Percentiles rank a stretch among this genome's conserved stretches.
Conservation (phyloP, 1,139 yeast genomes). For the Candida dubliniensis region DNA sequence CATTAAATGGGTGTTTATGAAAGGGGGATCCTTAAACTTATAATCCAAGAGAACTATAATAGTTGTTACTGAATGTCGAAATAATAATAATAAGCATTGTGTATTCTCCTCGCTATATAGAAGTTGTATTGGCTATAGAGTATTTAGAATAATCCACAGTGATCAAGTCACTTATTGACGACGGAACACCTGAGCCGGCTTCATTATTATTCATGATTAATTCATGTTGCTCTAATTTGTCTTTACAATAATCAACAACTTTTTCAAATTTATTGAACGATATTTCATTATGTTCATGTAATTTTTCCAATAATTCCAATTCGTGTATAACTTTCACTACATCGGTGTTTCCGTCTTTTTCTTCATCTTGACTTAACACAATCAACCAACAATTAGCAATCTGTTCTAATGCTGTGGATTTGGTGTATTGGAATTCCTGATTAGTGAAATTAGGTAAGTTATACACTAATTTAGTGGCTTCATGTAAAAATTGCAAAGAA, state of each 20-base stretch:
- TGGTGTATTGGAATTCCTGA: slow-evolving; percentile 71
- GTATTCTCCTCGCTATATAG: neutral
- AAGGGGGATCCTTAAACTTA: neutral
- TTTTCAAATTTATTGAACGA: slow-evolving; percentile 52
- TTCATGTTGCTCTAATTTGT: slow-evolving; percentile 34
- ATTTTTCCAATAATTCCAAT: slow-evolving; percentile 41
- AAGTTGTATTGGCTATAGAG: slow-evolving; percentile 21
- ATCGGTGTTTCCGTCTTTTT: slow-evolving; percentile 17
- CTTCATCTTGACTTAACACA: slow-evolving; percentile 43
- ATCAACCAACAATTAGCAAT: slow-evolving; percentile 75
- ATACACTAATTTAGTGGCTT: slow-evolving; percentile 63
- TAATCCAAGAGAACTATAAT: no score
- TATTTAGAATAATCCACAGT: slow-evolving; percentile 50
- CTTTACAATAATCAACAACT: slow-evolving; percentile 48
- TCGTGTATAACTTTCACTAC: slow-evolving; percentile 35
- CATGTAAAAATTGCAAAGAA: slow-evolving; percentile 67
- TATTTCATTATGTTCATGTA: slow-evolving; percentile 57
- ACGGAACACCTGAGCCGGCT: slow-evolving; percentile 16
- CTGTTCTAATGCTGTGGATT: slow-evolving; percentile 75
- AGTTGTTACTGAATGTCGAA: neutral
- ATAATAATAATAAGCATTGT: neutral
- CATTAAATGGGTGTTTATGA: slow-evolving; percentile 15
- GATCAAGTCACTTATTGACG: slow-evolving; percentile 39
- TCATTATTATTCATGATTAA: slow-evolving; percentile 18
- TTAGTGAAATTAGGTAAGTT: slow-evolving; percentile 73